Percentiles rank a stretch among this genome's conserved stretches.
phyloP scores from a whole-genome alignment of 495 filamentous ascomycete species.

The Aspergillus cristatus region DNA sequence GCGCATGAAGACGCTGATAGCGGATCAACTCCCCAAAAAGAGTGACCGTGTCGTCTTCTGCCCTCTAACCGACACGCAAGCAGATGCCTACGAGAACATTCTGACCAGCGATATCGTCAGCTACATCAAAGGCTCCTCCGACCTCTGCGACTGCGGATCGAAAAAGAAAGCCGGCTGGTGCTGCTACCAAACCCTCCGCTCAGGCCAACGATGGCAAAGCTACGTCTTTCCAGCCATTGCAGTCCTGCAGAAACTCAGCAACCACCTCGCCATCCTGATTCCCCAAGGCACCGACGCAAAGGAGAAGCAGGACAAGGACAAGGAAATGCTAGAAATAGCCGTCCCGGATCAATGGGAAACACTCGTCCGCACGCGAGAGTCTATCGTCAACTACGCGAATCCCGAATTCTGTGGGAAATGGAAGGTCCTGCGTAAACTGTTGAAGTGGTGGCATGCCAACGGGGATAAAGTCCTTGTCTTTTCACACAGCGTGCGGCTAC shows the following conservation, averaged over 20 bases:
- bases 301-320: conserved; percentile 77
- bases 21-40: conserved; percentile 93
- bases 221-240: conserved; percentile 81
- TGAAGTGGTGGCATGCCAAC: conserved; percentile 80
- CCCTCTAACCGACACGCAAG: conserved; percentile 73
- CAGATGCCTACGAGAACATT: conserved; percentile 76
- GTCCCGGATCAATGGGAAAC: conserved; percentile 69
- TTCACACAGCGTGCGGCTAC: conserved; percentile 74
- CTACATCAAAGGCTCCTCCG: conserved; percentile 55
- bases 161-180: conserved; percentile 75
- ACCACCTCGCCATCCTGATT: conserved; percentile 85
- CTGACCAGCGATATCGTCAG: conserved; percentile 62
- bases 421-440: conserved; percentile 80
- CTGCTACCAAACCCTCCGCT: conserved; percentile 51
- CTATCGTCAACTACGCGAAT: conserved; percentile 73
- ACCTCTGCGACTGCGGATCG: conserved; percentile 62
- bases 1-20: conserved; percentile 87
- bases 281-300: conserved; percentile 55
- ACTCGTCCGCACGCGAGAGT: conserved; percentile 67
- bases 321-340: conserved; percentile 65
- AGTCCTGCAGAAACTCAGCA: conserved; percentile 76
- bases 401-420: conserved; percentile 96
- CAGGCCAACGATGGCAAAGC: conserved; percentile 59
- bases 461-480: conserved; percentile 95
- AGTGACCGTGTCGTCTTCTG: conserved; percentile 92